Evolutionary conservation across 371 early-diverging fungal genomes (phyloP).

Genomic region (Apophysomyces variabilis): DNA sequence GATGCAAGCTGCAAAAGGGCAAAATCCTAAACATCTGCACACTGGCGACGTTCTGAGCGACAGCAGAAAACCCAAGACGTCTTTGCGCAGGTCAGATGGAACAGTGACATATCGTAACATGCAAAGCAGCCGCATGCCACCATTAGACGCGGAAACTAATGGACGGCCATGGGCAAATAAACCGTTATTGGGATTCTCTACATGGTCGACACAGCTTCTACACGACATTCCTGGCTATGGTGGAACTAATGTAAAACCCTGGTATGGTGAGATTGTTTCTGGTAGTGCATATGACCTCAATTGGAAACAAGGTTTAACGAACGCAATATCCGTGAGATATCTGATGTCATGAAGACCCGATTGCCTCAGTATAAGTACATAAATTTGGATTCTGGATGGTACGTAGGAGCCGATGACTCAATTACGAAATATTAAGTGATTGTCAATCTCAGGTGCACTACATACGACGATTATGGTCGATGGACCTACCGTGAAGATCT

Average conservation of each 20-base stretch:
- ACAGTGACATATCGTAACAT: neutral
- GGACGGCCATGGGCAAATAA: constrained; percentile 22
- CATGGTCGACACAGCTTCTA: constrained; percentile 43
- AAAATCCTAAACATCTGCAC: no score
- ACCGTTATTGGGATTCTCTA: constrained; percentile 39
- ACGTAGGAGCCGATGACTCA: neutral
- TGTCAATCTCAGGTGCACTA: constrained; percentile 19
- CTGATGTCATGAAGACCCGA: constrained; percentile 34
- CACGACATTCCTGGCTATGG: constrained; percentile 44
- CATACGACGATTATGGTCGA: constrained; percentile 35
- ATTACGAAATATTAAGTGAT: neutral
- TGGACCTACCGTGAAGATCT: constrained; percentile 36
- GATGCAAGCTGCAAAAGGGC: no score
- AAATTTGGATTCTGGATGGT: constrained; percentile 45
- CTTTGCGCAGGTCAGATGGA: no score
- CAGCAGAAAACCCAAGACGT: no score
- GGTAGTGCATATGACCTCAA: neutral
- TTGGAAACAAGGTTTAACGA: constrained; percentile 34
- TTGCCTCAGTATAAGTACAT: constrained; percentile 41
- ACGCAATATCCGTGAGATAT: constrained; percentile 30
- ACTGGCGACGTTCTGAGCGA: no score
- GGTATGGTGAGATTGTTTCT: constrained; percentile 16
- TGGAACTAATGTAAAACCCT: constrained; percentile 30
- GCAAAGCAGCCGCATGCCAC: neutral
- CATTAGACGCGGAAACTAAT: neutral